Conservation (phyloP, 208 protist species). For the Trichomonas tenax region DNA sequence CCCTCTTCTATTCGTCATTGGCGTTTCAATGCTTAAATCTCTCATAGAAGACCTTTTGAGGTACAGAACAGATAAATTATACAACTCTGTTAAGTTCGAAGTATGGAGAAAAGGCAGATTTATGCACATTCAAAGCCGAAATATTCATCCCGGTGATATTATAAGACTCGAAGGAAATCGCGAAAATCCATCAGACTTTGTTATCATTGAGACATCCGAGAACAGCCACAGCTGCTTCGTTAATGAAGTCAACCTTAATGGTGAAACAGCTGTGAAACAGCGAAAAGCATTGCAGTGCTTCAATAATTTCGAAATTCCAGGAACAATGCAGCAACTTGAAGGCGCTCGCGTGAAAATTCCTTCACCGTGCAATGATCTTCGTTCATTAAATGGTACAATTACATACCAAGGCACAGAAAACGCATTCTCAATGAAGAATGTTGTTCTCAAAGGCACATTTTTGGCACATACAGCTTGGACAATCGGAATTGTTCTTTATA, state of each 20-base stretch:
- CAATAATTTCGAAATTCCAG: background rate
- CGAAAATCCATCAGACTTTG: conserved; percentile 15
- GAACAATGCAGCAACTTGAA: background rate
- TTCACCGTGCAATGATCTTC: background rate
- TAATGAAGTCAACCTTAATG: conserved; percentile 29
- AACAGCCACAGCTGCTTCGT: conserved; percentile 4
- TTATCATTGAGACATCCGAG: background rate
- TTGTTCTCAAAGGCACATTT: background rate
- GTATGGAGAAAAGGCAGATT: conserved; percentile 47
- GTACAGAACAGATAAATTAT: conserved; percentile 59
- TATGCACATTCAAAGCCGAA: conserved; percentile 65
- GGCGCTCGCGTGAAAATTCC: background rate
- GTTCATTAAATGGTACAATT: background rate
- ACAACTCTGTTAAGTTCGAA: conserved; percentile 56
- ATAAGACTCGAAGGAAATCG: conserved; percentile 25
- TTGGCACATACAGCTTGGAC: background rate
- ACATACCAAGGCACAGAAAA: background rate
- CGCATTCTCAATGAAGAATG: background rate
- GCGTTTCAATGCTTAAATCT: conserved; percentile 14
- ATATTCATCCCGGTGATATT: conserved; percentile 45
- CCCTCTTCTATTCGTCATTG: conserved; percentile 23
- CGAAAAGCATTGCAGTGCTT: background rate
- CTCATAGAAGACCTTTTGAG: conserved; percentile 65
- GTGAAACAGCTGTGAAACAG: conserved; percentile 1
- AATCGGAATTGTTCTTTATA: background rate